Percentiles rank a stretch among this genome's conserved stretches.
Evolutionary conservation across 345 rosid species (phyloP).

Genomic region (Brassica nigra): DNA sequence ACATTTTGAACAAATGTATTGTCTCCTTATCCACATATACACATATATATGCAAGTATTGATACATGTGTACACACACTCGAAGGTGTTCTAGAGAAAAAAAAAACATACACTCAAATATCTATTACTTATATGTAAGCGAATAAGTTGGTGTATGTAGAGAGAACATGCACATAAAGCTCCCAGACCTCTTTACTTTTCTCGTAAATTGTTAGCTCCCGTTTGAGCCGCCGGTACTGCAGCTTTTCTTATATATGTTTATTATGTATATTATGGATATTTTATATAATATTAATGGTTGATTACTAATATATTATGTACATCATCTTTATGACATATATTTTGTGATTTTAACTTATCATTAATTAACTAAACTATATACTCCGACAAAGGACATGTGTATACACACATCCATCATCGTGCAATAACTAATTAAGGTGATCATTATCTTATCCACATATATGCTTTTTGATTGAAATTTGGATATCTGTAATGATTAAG

Average conservation of each 20-base stretch:
- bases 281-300: background rate
- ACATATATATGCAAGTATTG: background rate
- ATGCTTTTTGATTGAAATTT: background rate
- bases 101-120: background rate
- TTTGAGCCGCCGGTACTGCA: slow-evolving; percentile 35
- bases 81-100: no score
- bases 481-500: slow-evolving; percentile 6
- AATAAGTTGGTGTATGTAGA: slow-evolving; percentile 10
- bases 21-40: slow-evolving; percentile 37
- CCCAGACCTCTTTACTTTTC: slow-evolving; percentile 34
- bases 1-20: slow-evolving; percentile 10
- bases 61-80: background rate
- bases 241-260: slow-evolving; percentile 14
- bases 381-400: slow-evolving; percentile 17
- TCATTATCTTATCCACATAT: slow-evolving; percentile 13
- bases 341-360: background rate
- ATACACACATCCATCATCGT: slow-evolving; percentile 14
- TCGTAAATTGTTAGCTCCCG: slow-evolving; percentile 39
- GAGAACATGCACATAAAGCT: slow-evolving; percentile 37
- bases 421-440: slow-evolving; percentile 15
- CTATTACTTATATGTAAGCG: background rate
- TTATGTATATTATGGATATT: background rate
- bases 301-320: background rate
- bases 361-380: background rate
- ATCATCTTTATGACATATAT: slow-evolving; percentile 4